Conservation (phyloP, 108 stramenopile species). For the Epipyxis sp. region DNA sequence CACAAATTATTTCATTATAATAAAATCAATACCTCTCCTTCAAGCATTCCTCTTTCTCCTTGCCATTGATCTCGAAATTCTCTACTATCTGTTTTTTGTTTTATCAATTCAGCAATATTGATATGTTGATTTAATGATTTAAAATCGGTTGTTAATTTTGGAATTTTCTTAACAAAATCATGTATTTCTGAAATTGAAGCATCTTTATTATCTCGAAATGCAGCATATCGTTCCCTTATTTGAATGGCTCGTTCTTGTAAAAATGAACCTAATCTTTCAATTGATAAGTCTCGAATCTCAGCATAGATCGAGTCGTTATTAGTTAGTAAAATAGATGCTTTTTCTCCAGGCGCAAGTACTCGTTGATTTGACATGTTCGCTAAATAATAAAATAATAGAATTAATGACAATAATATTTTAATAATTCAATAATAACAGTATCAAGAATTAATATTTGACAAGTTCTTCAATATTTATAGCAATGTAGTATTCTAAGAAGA, state of each 20-base stretch:
- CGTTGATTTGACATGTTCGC: background rate
- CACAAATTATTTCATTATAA: too few relatives aligned
- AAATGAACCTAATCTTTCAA: constrained; percentile 85
- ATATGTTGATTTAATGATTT: constrained; percentile 85
- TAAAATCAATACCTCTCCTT: too few relatives aligned
- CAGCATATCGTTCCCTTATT: constrained; percentile 75
- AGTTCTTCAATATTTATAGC: too few relatives aligned
- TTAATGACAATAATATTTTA: background rate
- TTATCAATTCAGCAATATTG: constrained; percentile 84
- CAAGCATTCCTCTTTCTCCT: constrained; percentile 83
- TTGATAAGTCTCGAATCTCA: constrained; percentile 85
- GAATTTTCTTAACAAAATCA: constrained; percentile 95
- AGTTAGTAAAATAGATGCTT: constrained; percentile 69
- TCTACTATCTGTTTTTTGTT: constrained; percentile 68
- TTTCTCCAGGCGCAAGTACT: background rate
- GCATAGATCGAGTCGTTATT: constrained; percentile 80
- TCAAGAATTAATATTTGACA: too few relatives aligned
- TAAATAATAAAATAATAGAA: background rate
- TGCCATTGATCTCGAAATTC: constrained; percentile 87
- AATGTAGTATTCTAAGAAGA: too few relatives aligned
- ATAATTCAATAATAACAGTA: background rate
- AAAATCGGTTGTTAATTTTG: constrained; percentile 65
- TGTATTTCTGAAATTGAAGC: constrained; percentile 86
- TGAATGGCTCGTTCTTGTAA: constrained; percentile 88
- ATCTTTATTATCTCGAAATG: constrained; percentile 81